phyloP scores from a whole-genome alignment of 306 rosid genomes.

The Leucaena leucocephala region DNA sequence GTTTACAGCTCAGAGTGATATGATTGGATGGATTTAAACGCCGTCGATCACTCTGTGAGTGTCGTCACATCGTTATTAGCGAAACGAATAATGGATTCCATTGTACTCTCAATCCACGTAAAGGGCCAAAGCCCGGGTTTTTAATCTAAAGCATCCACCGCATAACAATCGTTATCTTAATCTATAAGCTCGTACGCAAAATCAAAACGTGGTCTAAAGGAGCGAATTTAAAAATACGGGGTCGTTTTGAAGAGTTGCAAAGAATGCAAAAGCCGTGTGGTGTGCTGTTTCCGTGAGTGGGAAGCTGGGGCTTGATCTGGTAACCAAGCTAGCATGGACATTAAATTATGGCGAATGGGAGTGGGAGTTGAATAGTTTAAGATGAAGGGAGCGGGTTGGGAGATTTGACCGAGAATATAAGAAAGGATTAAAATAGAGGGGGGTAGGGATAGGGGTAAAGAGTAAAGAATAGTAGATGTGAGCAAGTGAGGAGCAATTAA shows the following conservation, averaged over 20 bases:
- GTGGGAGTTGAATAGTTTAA: too few relatives aligned
- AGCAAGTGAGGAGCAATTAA: too few relatives aligned
- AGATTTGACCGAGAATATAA: too few relatives aligned
- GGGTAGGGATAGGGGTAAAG: too few relatives aligned
- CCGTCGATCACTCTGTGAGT: background rate
- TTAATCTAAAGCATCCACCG: slow-evolving; percentile 21
- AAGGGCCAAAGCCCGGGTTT: slow-evolving; percentile 28
- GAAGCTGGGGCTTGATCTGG: background rate
- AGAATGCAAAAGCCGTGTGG: background rate
- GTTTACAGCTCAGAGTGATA: slow-evolving; percentile 42
- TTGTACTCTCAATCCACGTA: slow-evolving; percentile 37
- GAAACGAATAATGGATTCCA: slow-evolving; percentile 37
- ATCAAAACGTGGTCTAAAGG: background rate
- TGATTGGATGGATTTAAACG: slow-evolving; percentile 25
- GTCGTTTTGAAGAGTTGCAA: background rate
- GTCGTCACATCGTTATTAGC: slow-evolving; percentile 28
- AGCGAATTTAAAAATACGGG: background rate
- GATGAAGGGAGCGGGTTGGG: too few relatives aligned
- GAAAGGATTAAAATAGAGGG: too few relatives aligned
- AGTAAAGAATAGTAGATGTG: too few relatives aligned
- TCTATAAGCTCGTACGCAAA: background rate
- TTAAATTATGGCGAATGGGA: too few relatives aligned
- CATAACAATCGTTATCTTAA: background rate
- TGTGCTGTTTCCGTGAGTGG: background rate
- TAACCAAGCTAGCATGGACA: background rate